Conservation (phyloP, 164 flowering plant genomes). For the Hamamelis virginiana region DNA sequence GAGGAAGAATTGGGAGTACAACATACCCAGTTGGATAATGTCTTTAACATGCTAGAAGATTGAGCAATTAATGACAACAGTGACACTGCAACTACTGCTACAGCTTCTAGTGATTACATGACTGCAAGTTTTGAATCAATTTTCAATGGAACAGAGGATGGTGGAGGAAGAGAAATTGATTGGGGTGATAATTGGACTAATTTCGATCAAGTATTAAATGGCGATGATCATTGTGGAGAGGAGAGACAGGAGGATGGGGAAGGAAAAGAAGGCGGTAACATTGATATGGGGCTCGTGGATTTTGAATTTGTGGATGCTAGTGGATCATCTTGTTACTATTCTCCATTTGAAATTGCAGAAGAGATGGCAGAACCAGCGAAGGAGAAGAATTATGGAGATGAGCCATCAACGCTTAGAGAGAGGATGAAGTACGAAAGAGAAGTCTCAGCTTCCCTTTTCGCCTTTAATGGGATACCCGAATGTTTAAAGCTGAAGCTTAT, state of each 20-base stretch:
- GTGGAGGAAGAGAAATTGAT: too few species aligned
- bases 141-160: too few species aligned
- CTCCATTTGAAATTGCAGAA: slow-evolving; percentile 40
- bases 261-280: slow-evolving; percentile 15
- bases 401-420: slow-evolving; percentile 30
- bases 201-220: too few species aligned
- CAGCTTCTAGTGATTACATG: not conserved
- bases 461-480: slow-evolving; percentile 45
- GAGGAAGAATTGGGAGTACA: not conserved
- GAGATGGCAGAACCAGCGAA: slow-evolving; percentile 35
- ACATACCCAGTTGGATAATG: slow-evolving; percentile 7
- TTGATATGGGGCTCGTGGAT: slow-evolving; percentile 30
- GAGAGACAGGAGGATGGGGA: not conserved
- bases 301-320: slow-evolving; percentile 34
- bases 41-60: slow-evolving; percentile 14
- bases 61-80: not conserved
- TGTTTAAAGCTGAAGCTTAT: slow-evolving; percentile 38
- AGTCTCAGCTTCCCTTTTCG: slow-evolving; percentile 47
- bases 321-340: slow-evolving; percentile 23
- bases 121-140: too few species aligned
- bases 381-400: slow-evolving; percentile 20
- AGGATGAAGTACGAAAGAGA: slow-evolving; percentile 53
- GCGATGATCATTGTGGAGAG: not conserved
- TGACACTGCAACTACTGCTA: not conserved
- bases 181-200: too few species aligned